A percentile compares a stretch with the other conserved stretches of the same genome.
phyloP scores from a whole-genome alignment of 805 yeast species.

The Isabelozyma rhagii region DNA sequence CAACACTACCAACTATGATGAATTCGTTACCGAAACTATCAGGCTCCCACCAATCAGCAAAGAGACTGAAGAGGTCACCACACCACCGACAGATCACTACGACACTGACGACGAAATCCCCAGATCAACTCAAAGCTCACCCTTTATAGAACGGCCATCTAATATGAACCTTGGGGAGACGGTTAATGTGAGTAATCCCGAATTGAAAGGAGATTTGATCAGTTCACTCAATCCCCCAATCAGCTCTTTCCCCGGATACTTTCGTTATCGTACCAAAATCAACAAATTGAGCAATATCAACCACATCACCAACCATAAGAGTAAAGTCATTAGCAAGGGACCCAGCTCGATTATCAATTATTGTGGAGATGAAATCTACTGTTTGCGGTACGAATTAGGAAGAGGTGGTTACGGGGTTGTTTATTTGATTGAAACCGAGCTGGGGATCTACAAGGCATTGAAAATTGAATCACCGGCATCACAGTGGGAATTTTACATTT shows the following conservation, averaged over 20 bases:
- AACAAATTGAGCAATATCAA: constrained; percentile 27
- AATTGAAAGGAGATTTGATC: constrained; percentile 37
- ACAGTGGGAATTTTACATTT: constrained; percentile 79
- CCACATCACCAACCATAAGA: constrained; percentile 31
- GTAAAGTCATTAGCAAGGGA: constrained; percentile 31
- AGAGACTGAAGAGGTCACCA: constrained; percentile 10
- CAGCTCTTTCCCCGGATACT: constrained; percentile 9
- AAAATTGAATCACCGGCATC: constrained; percentile 70
- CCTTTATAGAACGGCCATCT: constrained; percentile 39
- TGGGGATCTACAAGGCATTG: constrained; percentile 58
- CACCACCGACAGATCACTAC: constrained; percentile 24
- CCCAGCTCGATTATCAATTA: constrained; percentile 40
- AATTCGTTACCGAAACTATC: constrained; percentile 51
- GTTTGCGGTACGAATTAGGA: constrained; percentile 59
- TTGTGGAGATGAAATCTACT: constrained; percentile 42
- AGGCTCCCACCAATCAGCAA: constrained; percentile 4
- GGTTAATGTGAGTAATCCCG: constrained; percentile 43
- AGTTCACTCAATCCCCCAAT: constrained; percentile 32
- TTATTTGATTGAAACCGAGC: constrained; percentile 60
- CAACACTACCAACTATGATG: constrained; percentile 34
- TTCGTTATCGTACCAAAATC: constrained; percentile 30
- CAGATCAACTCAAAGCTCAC: constrained; percentile 38
- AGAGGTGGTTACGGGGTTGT: constrained; percentile 81
- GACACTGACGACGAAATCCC: constrained; percentile 14
- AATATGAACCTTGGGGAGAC: background rate